These are phyloP conservation scores for Epicoccum sorghinum DNA, from an alignment of 2,329 filamentous ascomycete species.

Conservation along the genomic window DNA sequence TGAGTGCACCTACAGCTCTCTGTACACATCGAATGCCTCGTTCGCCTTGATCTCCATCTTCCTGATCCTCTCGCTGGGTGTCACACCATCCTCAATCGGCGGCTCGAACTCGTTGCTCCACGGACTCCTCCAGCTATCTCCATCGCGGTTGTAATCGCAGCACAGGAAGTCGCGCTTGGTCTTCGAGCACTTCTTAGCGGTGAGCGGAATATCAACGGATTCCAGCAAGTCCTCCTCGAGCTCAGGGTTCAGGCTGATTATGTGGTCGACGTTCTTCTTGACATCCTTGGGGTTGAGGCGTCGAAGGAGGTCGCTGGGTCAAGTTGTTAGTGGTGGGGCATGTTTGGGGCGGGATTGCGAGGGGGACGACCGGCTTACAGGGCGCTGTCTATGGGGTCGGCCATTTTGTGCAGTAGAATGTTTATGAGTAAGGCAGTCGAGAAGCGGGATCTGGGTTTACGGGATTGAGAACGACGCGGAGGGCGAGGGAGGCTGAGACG, in stretches of 20 bases:
- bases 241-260: constrained; percentile 86
- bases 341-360: neutral
- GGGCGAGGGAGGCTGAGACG: constrained; percentile 18
- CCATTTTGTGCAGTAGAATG: constrained; percentile 32
- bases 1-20: constrained; percentile 69
- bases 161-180: constrained; percentile 94
- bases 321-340: constrained; percentile 14
- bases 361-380: constrained; percentile 58
- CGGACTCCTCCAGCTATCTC: constrained; percentile 96
- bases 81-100: constrained; percentile 79
- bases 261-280: constrained; percentile 81
- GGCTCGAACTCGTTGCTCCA: constrained; percentile 99
- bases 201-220: constrained; percentile 94
- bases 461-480: too few species aligned
- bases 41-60: constrained; percentile 95
- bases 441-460: constrained; percentile 8
- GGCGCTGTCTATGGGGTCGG: constrained; percentile 65
- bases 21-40: constrained; percentile 94
- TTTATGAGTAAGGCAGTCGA: constrained; percentile 20
- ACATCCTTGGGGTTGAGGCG: constrained; percentile 96
- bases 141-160: constrained; percentile 99
- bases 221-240: constrained; percentile 97
- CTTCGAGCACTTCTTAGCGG: constrained; percentile 82
- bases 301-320: constrained; percentile 87
- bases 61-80: constrained; percentile 87